A percentile compares a stretch with the other conserved stretches of the same genome.
phyloP scores from a whole-genome alignment of 2,329 filamentous ascomycete genomes.

The Fusarium fujikuroi region DNA sequence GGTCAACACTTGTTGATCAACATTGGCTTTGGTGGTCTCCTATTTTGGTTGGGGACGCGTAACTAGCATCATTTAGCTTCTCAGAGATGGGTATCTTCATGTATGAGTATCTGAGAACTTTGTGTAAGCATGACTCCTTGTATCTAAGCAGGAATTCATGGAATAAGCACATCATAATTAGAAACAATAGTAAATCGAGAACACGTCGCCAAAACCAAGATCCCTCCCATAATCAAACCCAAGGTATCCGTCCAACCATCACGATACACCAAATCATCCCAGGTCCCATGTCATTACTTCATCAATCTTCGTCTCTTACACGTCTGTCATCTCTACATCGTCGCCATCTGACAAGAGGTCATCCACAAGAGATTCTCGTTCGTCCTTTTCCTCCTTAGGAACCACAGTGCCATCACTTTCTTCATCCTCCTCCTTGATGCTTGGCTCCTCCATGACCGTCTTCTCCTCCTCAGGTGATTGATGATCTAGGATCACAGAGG shows the following conservation, averaged over 20 bases:
- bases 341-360: conserved; percentile 56
- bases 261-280: conserved; percentile 33
- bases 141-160: background rate
- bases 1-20: conserved; percentile 84
- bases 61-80: conserved; percentile 7
- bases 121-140: background rate
- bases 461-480: conserved; percentile 53
- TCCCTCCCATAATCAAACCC: conserved; percentile 3
- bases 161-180: conserved; percentile 16
- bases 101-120: conserved; percentile 1
- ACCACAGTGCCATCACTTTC: conserved; percentile 51
- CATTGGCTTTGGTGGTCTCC: conserved; percentile 66
- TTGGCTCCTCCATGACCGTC: conserved; percentile 54
- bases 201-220: conserved; percentile 29
- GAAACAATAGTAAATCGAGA: conserved; percentile 22
- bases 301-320: conserved; percentile 32
- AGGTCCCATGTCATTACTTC: conserved; percentile 36
- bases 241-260: conserved; percentile 21
- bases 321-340: conserved; percentile 49
- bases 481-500: conserved; percentile 51
- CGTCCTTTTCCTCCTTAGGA: conserved; percentile 46
- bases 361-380: conserved; percentile 52
- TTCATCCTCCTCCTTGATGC: conserved; percentile 62
- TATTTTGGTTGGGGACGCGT: conserved; percentile 63
- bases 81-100: conserved; percentile 8